A percentile compares a stretch with the other conserved stretches of the same genome.
These are phyloP conservation scores for Dittrichia graveolens DNA, from an alignment of 129 eudicot genomes.

Conservation along the genomic window DNA sequence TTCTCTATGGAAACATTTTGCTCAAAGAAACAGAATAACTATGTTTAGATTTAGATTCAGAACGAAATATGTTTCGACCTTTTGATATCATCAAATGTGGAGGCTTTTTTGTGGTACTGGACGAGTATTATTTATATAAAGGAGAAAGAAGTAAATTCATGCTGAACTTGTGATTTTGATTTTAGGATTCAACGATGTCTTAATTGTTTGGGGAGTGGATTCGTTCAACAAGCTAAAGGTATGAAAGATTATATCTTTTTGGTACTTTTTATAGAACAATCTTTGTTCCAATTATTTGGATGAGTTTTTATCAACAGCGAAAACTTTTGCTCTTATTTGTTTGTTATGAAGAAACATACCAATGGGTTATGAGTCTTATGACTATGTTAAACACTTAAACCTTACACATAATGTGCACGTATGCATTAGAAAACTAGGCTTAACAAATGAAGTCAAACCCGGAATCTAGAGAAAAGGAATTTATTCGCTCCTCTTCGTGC, in stretches of 20 bases:
- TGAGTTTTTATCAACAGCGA: too few species aligned
- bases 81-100: not conserved
- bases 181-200: conserved; percentile 85
- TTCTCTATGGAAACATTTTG: not conserved
- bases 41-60: conserved; percentile 11
- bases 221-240: conserved; percentile 35
- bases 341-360: too few species aligned
- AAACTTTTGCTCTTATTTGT: too few species aligned
- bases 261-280: not conserved
- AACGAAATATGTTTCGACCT: not conserved
- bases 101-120: not conserved
- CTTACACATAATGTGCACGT: too few species aligned
- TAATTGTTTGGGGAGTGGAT: conserved; percentile 86
- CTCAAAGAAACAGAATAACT: not conserved
- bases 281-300: not conserved
- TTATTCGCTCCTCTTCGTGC: too few species aligned
- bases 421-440: too few species aligned
- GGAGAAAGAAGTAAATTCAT: not conserved
- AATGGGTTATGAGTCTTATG: too few species aligned
- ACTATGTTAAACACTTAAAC: too few species aligned
- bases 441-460: too few species aligned
- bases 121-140: not conserved
- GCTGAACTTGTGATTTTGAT: conserved; percentile 21
- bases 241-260: not conserved
- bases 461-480: too few species aligned